Conservation (phyloP, 2,329 filamentous ascomycete species). For the Phialocephala sp. region DNA sequence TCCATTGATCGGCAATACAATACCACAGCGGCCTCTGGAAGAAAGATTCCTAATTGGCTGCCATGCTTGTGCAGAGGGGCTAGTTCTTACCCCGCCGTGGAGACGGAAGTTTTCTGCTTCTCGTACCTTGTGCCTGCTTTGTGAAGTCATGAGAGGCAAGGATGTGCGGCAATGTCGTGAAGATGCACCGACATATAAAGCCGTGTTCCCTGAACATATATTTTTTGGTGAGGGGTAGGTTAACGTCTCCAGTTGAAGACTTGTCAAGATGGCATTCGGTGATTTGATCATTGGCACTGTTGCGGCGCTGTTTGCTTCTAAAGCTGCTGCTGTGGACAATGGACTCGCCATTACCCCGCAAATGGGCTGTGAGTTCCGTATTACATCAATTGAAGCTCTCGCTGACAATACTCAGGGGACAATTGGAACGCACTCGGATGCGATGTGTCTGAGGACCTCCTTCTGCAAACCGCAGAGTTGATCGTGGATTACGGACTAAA, state of each 20-base stretch:
- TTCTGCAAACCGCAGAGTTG: constrained; percentile 53
- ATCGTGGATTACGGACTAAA: constrained; percentile 56
- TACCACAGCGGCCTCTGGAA: neutral
- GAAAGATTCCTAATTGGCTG: neutral
- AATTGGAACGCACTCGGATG: constrained; percentile 59
- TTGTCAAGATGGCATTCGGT: constrained; percentile 22
- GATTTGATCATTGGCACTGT: constrained; percentile 18
- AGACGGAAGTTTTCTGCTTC: neutral
- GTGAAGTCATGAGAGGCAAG: constrained; percentile 10
- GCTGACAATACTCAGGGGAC: constrained; percentile 30
- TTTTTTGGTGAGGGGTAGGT: neutral
- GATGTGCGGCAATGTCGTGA: neutral
- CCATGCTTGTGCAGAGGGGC: neutral
- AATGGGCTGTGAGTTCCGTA: constrained; percentile 48
- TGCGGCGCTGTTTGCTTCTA: constrained; percentile 25
- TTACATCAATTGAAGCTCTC: neutral
- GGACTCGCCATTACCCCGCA: constrained; percentile 49
- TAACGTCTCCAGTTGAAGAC: neutral
- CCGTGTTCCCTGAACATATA: neutral
- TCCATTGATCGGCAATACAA: neutral
- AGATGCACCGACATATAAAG: constrained; percentile 12
- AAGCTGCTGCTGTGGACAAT: constrained; percentile 45
- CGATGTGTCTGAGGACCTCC: constrained; percentile 55
- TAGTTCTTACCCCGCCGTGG: constrained; percentile 13
- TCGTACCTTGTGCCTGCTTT: neutral